phyloP scores from a whole-genome alignment of 2,329 filamentous ascomycete species.

The Trematosphaeria pertusa region DNA sequence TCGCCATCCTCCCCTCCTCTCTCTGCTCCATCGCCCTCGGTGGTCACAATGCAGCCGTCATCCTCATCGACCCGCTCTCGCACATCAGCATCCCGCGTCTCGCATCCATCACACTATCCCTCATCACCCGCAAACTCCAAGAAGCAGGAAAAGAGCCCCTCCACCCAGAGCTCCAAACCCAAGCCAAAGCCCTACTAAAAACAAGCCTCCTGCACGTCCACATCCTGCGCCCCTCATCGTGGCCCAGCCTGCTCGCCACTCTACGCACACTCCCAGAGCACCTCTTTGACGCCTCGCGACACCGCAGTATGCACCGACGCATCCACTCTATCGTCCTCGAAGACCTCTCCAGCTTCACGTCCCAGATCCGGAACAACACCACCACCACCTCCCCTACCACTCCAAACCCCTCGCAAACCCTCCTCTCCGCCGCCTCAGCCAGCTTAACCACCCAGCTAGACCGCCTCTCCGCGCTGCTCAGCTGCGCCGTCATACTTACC shows the following conservation, averaged over 20 bases:
- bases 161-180: neutral
- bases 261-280: conserved; percentile 57
- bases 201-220: conserved; percentile 62
- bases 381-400: neutral
- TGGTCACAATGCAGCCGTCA: conserved; percentile 54
- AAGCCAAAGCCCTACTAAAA: conserved; percentile 39
- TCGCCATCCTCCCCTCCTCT: conserved; percentile 57
- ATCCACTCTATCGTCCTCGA: conserved; percentile 63
- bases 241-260: conserved; percentile 58
- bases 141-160: neutral
- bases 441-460: conserved; percentile 20
- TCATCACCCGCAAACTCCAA: conserved; percentile 11
- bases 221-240: conserved; percentile 63
- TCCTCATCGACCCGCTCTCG: conserved; percentile 64
- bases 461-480: conserved; percentile 16
- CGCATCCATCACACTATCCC: conserved; percentile 41
- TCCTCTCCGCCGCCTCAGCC: conserved; percentile 21
- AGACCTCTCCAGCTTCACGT: conserved; percentile 59
- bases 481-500: conserved; percentile 21
- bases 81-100: conserved; percentile 62
- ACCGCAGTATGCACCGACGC: conserved; percentile 55
- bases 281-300: conserved; percentile 57
- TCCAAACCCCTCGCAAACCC: conserved; percentile 11
- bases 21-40: conserved; percentile 33
- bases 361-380: conserved; percentile 18